Evolutionary conservation across 768 basidiomycete genomes (phyloP).

Genomic region (Russula dissimulans): DNA sequence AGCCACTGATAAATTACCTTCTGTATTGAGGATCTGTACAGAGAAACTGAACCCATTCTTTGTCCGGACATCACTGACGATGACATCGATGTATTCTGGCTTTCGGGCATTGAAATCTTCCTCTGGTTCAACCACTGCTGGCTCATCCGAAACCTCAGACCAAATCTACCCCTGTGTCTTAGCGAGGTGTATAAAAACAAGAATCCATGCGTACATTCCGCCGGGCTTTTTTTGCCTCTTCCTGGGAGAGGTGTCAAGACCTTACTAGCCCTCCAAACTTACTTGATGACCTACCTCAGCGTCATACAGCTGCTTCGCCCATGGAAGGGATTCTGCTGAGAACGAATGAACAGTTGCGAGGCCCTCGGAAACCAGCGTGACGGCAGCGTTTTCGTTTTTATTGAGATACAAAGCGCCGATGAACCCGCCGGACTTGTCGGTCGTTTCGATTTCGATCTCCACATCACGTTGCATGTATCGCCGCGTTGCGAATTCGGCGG

Average conservation of each 20-base stretch:
- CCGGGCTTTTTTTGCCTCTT: constrained; percentile 70
- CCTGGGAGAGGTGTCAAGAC: constrained; percentile 31
- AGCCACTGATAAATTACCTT: constrained; percentile 45
- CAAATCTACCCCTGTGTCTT: constrained; percentile 52
- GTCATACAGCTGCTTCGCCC: constrained; percentile 69
- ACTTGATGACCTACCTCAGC: constrained; percentile 57
- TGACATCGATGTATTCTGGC: constrained; percentile 84
- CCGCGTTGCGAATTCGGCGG: constrained; percentile 67
- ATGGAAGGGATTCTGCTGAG: constrained; percentile 75
- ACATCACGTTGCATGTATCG: constrained; percentile 92
- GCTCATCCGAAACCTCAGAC: constrained; percentile 65
- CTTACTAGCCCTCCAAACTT: not conserved
- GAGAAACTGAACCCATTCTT: constrained; percentile 77
- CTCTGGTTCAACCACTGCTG: constrained; percentile 40
- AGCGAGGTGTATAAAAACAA: not conserved
- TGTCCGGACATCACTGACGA: constrained; percentile 79
- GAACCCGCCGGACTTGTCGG: constrained; percentile 94
- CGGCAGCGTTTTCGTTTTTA: constrained; percentile 80
- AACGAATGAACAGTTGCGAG: constrained; percentile 81
- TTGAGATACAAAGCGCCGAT: constrained; percentile 81
- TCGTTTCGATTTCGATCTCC: constrained; percentile 82
- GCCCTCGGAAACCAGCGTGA: constrained; percentile 78
- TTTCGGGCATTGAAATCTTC: constrained; percentile 48
- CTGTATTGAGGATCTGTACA: constrained; percentile 85
- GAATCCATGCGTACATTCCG: constrained; percentile 51